A percentile compares a stretch with the other conserved stretches of the same genome.
These are phyloP conservation scores for Pseudoscleropodium purum DNA, from an alignment of 225 moss, liverwort and hornwort genomes.

Conservation along the genomic window DNA sequence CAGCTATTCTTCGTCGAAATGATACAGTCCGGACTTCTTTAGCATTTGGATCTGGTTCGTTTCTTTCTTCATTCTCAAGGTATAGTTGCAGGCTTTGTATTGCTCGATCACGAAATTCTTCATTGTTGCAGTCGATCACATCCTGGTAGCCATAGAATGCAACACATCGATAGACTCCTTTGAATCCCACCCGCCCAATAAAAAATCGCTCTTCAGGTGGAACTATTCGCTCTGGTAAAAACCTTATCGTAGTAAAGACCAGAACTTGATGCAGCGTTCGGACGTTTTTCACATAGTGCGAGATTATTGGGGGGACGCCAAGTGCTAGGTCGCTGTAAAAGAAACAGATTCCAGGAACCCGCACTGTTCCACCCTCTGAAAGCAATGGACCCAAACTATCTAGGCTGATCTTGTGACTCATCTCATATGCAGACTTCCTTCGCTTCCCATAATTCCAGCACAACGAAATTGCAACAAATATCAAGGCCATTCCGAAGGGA, in stretches of 20 bases:
- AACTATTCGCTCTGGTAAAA: slow-evolving; percentile 52
- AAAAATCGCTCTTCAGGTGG: slow-evolving; percentile 54
- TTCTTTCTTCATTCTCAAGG: slow-evolving; percentile 35
- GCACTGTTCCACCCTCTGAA: slow-evolving; percentile 28
- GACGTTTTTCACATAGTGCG: slow-evolving; percentile 70
- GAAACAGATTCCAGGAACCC: slow-evolving; percentile 81
- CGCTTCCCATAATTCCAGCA: slow-evolving; percentile 69
- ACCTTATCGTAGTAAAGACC: slow-evolving; percentile 60
- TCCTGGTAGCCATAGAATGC: slow-evolving; percentile 76
- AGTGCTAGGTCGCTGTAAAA: slow-evolving; percentile 61
- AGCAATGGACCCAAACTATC: slow-evolving; percentile 38
- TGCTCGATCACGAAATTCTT: slow-evolving; percentile 41
- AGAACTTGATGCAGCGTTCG: slow-evolving; percentile 67
- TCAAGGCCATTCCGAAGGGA: slow-evolving; percentile 49
- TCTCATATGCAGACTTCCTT: slow-evolving; percentile 49
- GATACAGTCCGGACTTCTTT: slow-evolving; percentile 8
- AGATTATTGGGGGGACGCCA: slow-evolving; percentile 64
- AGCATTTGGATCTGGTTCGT: slow-evolving; percentile 17
- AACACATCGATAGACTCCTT: slow-evolving; percentile 72
- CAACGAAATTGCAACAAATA: slow-evolving; percentile 50
- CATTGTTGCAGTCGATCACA: slow-evolving; percentile 42
- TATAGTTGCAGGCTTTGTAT: slow-evolving; percentile 47
- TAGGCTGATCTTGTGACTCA: slow-evolving; percentile 32
- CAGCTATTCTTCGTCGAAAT: slow-evolving; percentile 20
- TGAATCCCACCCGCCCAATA: slow-evolving; percentile 54